Evolutionary conservation across 306 rosid genomes (phyloP).

Genomic region (Dalbergia oliveri): DNA sequence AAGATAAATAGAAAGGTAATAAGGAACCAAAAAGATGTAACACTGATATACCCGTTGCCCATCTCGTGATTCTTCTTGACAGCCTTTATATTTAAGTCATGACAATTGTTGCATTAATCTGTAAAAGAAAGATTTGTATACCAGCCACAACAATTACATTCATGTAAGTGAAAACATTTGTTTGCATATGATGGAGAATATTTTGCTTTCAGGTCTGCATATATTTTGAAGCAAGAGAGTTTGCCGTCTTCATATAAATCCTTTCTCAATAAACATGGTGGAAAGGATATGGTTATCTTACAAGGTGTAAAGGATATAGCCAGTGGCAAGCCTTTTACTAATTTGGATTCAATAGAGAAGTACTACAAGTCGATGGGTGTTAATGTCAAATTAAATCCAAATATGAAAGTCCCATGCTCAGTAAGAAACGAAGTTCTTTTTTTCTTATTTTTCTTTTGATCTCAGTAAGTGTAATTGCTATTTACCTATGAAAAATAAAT

Average conservation of each 20-base stretch:
- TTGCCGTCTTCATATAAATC: slow-evolving; percentile 92
- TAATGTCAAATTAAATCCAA: slow-evolving; percentile 71
- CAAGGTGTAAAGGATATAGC: slow-evolving; percentile 83
- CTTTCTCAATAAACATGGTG: slow-evolving; percentile 94
- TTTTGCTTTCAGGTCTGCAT: slow-evolving; percentile 81
- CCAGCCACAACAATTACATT: slow-evolving; percentile 1
- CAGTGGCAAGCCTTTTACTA: slow-evolving; percentile 72
- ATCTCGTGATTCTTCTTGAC: slow-evolving; percentile 1
- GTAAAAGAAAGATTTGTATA: slow-evolving; percentile 14
- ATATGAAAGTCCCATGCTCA: slow-evolving; percentile 91
- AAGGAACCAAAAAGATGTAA: neutral
- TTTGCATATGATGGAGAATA: neutral
- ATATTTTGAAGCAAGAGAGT: slow-evolving; percentile 94
- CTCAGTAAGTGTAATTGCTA: neutral
- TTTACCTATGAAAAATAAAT: slow-evolving; percentile 28
- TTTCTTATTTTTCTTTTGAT: slow-evolving; percentile 32
- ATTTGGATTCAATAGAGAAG: slow-evolving; percentile 71
- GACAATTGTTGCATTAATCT: slow-evolving; percentile 1
- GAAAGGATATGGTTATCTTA: slow-evolving; percentile 78
- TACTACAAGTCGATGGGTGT: slow-evolving; percentile 68
- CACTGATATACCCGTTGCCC: slow-evolving; percentile 5
- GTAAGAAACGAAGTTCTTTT: slow-evolving; percentile 55
- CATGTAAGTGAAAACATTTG: slow-evolving; percentile 5
- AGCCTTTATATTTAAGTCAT: slow-evolving; percentile 18
- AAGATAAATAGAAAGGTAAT: neutral